phyloP scores from a whole-genome alignment of 1,139 yeast species.

The Taphrina wiesneri region DNA sequence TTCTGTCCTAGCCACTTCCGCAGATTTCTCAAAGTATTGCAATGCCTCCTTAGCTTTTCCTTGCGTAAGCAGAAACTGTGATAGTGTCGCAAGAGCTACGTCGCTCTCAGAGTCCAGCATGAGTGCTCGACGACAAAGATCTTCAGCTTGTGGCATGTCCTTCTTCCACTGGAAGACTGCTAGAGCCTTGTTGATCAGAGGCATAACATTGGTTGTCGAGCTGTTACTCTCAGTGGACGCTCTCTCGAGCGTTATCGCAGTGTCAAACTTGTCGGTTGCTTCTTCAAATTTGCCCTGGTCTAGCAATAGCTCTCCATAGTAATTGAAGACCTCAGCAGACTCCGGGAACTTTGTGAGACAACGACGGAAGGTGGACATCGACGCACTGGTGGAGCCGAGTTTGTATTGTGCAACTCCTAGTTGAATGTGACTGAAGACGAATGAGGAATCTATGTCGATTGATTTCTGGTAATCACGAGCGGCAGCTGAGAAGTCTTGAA shows the following conservation, averaged over 20 bases:
- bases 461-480: constrained; percentile 74
- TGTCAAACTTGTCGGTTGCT: constrained; percentile 83
- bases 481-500: constrained; percentile 74
- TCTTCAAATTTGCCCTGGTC: constrained; percentile 72
- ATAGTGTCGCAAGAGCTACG: constrained; percentile 83
- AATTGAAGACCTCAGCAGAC: constrained; percentile 88
- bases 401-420: constrained; percentile 90
- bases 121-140: constrained; percentile 72
- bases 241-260: constrained; percentile 79
- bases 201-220: constrained; percentile 79
- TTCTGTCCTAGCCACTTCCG: constrained; percentile 75
- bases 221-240: constrained; percentile 43
- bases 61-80: constrained; percentile 83
- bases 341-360: constrained; percentile 80
- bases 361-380: constrained; percentile 68
- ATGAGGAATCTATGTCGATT: constrained; percentile 68
- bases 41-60: constrained; percentile 83
- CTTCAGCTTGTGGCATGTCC: constrained; percentile 58
- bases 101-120: constrained; percentile 80
- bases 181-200: constrained; percentile 86
- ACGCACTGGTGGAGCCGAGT: constrained; percentile 62
- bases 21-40: constrained; percentile 74
- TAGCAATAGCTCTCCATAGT: constrained; percentile 88
- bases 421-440: constrained; percentile 85
- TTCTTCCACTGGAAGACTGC: constrained; percentile 47